Evolutionary conservation across 495 filamentous ascomycete genomes (phyloP), one percentile per base, ranked within the genome.

Genomic region (Bacidia rubella): DNA sequence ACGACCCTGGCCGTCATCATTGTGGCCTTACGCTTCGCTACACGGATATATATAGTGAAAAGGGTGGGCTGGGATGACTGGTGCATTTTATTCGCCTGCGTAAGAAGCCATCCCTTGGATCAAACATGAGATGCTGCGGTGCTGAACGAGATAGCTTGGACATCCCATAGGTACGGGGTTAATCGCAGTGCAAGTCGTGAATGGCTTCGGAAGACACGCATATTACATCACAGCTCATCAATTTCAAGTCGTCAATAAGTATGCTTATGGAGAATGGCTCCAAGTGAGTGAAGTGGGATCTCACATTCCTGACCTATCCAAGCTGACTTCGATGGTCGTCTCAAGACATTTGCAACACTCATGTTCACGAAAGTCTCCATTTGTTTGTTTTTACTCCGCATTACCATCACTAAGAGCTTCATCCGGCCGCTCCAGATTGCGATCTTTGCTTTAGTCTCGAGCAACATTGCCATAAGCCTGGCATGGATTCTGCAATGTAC

Each of bases 311-410:
- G n/a, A n/a, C n/a, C n/a, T n/a, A n/a, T n/a, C n/a, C n/a, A n/a
- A n/a, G n/a, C n/a, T n/a, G n/a, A n/a, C n/a, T n/a, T n/a, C n/a
- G n/a, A n/a, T n/a, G n/a, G n/a, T n/a, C n/a, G n/a, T n/a, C n/a
- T n/a, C n/a, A 9, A 57, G 51, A 57, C 55, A 3, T 57, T 57
- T 38, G 25, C 38, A 17, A 57, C 55, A 2, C 43, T 57, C 4
- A 57, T 54, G 50, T 53, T 53, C 11, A 53, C 55, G 5, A 57
- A 57, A 32, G 29, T 57, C 15, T 57, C 55, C 20, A 57, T 57
- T 35, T 57, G 55, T 35, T 21, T 57, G 0, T 49, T 57, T 10
- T 19, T 57, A 1, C 23, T 57, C 17, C 50, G 55, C 19, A 57
- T 57, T 15, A 40, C 46, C 2, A 26, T 57, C 2, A 19, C 15